phyloP scores from a whole-genome alignment of 768 basidiomycete species.

The Sporobolomyces phaffii region DNA sequence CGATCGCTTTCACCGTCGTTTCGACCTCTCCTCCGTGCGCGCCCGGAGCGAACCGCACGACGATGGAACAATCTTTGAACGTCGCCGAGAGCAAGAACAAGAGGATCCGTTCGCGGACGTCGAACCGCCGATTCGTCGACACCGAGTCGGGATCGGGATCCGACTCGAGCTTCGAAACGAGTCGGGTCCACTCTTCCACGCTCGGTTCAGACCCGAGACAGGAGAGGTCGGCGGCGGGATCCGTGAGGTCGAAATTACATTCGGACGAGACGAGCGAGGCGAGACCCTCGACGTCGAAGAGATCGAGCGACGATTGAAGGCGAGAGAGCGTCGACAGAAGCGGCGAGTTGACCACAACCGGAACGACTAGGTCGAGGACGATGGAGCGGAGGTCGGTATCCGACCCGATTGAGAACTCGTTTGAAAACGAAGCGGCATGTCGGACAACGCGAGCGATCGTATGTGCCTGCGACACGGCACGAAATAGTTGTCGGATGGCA shows the following conservation, averaged over 20 bases:
- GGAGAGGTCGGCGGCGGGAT: background rate
- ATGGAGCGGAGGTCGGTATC: background rate
- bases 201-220: constrained; percentile 52
- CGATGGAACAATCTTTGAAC: constrained; percentile 92
- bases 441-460: background rate
- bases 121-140: background rate
- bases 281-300: constrained; percentile 79
- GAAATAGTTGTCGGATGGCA: background rate
- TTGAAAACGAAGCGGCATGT: background rate
- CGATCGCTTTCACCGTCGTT: constrained; percentile 62
- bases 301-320: constrained; percentile 71
- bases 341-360: constrained; percentile 53
- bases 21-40: background rate
- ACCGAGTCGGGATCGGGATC: constrained; percentile 13
- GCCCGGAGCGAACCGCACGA: constrained; percentile 49
- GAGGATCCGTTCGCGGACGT: constrained; percentile 59
- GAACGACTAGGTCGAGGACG: constrained; percentile 53
- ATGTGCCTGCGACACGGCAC: background rate
- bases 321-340: constrained; percentile 55
- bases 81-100: constrained; percentile 82
- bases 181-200: constrained; percentile 61
- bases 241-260: background rate
- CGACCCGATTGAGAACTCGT: background rate
- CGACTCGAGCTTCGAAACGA: constrained; percentile 55
- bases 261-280: constrained; percentile 40